Evolutionary conservation across 2,329 filamentous ascomycete genomes (phyloP).

Genomic region (Nigrograna mackinnonii): DNA sequence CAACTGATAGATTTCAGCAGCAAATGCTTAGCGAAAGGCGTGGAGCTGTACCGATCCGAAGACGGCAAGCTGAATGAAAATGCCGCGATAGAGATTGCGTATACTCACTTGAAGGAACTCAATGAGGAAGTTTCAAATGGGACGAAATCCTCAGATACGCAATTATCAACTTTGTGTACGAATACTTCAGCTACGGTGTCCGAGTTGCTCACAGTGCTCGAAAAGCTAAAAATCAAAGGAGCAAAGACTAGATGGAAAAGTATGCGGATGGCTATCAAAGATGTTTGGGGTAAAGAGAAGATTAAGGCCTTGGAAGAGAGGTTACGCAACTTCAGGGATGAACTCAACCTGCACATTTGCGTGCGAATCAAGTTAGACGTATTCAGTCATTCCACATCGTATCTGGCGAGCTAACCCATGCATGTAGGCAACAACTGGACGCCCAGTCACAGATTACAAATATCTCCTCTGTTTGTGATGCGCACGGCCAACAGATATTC

Average conservation of each 20-base stretch:
- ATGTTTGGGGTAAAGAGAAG: slow-evolving; percentile 11
- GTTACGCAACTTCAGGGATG: slow-evolving; percentile 3
- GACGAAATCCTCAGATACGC: neutral
- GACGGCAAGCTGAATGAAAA: slow-evolving; percentile 3
- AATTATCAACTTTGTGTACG: slow-evolving; percentile 1
- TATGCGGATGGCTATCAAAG: slow-evolving; percentile 7
- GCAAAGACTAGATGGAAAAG: slow-evolving; percentile 6
- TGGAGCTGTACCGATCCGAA: slow-evolving; percentile 4
- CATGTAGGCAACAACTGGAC: too few species aligned
- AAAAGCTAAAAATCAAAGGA: slow-evolving; percentile 9
- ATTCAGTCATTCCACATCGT: too few species aligned
- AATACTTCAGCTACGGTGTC: neutral
- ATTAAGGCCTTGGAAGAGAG: slow-evolving; percentile 4
- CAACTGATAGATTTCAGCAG: slow-evolving; percentile 8
- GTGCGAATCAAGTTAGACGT: slow-evolving; percentile 3
- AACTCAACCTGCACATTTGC: slow-evolving; percentile 8
- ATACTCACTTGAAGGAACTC: slow-evolving; percentile 3
- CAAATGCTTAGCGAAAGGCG: slow-evolving; percentile 2
- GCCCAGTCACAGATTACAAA: too few species aligned
- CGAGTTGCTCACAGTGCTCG: slow-evolving; percentile 3
- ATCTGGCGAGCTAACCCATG: too few species aligned
- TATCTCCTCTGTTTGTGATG: too few species aligned
- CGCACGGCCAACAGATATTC: too few species aligned
- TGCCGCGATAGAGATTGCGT: neutral
- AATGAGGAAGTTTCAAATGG: slow-evolving; percentile 2